Evolutionary conservation across 2,329 filamentous ascomycete species (phyloP).

Genomic region (Phaeophleospora eucalypticola): DNA sequence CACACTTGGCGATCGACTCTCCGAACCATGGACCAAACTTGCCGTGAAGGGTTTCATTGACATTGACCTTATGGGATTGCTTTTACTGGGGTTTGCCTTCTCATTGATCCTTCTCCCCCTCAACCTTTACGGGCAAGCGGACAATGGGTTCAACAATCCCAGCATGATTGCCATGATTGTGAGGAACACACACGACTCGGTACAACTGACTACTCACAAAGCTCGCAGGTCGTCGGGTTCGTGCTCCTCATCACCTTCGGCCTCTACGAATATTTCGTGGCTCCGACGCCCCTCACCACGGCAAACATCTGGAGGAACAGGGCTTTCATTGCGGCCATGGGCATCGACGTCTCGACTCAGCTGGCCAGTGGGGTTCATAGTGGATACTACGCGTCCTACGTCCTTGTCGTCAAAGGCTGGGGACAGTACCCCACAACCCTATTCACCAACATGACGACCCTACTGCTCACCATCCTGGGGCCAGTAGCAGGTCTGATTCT

Average conservation of each 20-base stretch:
- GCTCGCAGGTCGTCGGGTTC: slow-evolving; percentile 3
- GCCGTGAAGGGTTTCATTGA: slow-evolving; percentile 25
- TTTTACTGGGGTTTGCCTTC: slow-evolving; percentile 22
- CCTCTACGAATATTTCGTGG: slow-evolving; percentile 10
- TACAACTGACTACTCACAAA: neutral
- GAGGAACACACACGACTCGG: neutral
- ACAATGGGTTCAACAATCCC: slow-evolving; percentile 21
- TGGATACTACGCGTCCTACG: slow-evolving; percentile 30
- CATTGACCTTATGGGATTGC: slow-evolving; percentile 21
- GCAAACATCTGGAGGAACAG: slow-evolving; percentile 21
- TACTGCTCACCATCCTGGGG: slow-evolving; percentile 38
- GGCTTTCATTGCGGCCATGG: slow-evolving; percentile 19
- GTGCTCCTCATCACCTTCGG: slow-evolving; percentile 6
- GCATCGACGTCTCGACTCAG: slow-evolving; percentile 14
- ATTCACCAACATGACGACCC: slow-evolving; percentile 39
- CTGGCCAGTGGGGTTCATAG: slow-evolving; percentile 18
- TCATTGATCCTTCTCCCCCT: slow-evolving; percentile 22
- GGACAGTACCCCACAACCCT: slow-evolving; percentile 41
- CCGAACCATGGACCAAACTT: slow-evolving; percentile 6
- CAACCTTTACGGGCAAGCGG: slow-evolving; percentile 18
- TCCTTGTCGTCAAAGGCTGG: slow-evolving; percentile 43
- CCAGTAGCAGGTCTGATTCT: slow-evolving; percentile 35
- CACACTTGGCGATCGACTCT: slow-evolving; percentile 1
- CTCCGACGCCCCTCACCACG: slow-evolving; percentile 23
- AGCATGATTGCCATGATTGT: slow-evolving; percentile 13